These are phyloP conservation scores for Rhodotorula sp. DNA, from an alignment of 1,284 basidiomycete genomes.

Conservation along the genomic window DNA sequence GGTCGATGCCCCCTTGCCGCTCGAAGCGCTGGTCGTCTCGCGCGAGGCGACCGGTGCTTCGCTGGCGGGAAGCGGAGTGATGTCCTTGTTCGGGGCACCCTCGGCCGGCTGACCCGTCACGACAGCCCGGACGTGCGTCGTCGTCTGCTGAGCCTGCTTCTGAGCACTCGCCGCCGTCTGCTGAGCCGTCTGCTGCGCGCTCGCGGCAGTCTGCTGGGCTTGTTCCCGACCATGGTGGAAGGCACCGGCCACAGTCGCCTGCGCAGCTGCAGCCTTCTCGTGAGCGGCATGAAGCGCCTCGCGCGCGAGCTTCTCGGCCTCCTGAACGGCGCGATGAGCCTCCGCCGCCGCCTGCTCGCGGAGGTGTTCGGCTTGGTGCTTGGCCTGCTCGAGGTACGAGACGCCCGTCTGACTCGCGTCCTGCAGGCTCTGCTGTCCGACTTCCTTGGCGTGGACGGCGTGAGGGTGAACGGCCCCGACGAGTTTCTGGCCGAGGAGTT, in stretches of 20 bases:
- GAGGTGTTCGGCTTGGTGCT: constrained; percentile 1
- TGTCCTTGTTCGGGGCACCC: constrained; percentile 13
- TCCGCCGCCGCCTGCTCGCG: neutral
- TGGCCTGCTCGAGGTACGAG: neutral
- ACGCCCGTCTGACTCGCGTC: constrained; percentile 6
- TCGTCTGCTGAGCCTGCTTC: constrained; percentile 6
- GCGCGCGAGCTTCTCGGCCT: constrained; percentile 20
- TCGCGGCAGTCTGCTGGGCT: constrained; percentile 3
- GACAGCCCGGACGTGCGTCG: constrained; percentile 9
- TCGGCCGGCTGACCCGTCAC: neutral
- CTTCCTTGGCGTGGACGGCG: constrained; percentile 12
- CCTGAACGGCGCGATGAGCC: neutral
- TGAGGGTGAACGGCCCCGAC: constrained; percentile 13
- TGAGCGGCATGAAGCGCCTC: neutral
- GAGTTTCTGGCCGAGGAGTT: constrained; percentile 25
- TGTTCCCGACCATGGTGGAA: neutral
- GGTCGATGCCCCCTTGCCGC: neutral
- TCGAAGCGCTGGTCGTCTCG: neutral
- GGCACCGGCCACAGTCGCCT: neutral
- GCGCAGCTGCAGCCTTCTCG: constrained; percentile 1
- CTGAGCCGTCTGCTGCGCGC: neutral
- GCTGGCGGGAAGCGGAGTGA: constrained; percentile 17
- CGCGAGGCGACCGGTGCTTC: constrained; percentile 11
- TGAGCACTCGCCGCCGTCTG: neutral
- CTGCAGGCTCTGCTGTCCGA: constrained; percentile 14